phyloP scores from a whole-genome alignment of 2,329 filamentous ascomycete genomes.

The Apiospora kogelbergensis region DNA sequence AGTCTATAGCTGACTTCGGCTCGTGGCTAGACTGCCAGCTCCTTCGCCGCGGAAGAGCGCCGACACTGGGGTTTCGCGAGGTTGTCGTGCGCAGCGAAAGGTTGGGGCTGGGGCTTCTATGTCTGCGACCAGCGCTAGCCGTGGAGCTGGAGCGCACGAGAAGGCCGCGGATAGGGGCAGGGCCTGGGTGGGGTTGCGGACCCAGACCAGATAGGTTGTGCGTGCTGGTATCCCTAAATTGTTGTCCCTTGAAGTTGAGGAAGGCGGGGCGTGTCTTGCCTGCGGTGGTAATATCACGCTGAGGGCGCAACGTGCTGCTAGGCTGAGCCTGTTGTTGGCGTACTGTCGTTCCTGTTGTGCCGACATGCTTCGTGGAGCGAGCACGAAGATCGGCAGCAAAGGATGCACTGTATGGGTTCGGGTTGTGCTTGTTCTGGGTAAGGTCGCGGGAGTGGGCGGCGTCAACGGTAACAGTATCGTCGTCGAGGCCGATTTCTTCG shows the following conservation, averaged over 20 bases:
- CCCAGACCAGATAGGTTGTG: constrained; percentile 34
- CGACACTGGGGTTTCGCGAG: constrained; percentile 41
- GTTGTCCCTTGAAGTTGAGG: constrained; percentile 43
- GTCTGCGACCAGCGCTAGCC: constrained; percentile 38
- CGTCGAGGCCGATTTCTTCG: constrained; percentile 87
- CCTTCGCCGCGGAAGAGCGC: constrained; percentile 51
- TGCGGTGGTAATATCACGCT: constrained; percentile 31
- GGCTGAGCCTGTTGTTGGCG: background rate
- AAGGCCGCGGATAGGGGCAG: constrained; percentile 34
- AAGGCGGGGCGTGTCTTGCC: constrained; percentile 41
- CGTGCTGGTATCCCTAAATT: constrained; percentile 46
- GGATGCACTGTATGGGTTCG: constrained; percentile 51
- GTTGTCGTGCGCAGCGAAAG: constrained; percentile 38
- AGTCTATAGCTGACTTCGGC: constrained; percentile 66
- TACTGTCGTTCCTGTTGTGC: constrained; percentile 17
- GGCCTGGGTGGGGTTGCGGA: constrained; percentile 28
- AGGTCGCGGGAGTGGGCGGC: constrained; percentile 33
- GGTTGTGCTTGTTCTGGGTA: constrained; percentile 34
- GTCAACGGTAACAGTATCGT: constrained; percentile 51
- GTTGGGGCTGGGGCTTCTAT: constrained; percentile 53
- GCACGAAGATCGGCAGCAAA: constrained; percentile 44
- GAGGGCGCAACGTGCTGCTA: constrained; percentile 22
- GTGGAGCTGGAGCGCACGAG: constrained; percentile 41
- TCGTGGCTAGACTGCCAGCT: constrained; percentile 70
- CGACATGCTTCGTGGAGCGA: constrained; percentile 29